Conservation (phyloP, 2,329 filamentous ascomycete genomes). For the Teratosphaeria gauchensis region DNA sequence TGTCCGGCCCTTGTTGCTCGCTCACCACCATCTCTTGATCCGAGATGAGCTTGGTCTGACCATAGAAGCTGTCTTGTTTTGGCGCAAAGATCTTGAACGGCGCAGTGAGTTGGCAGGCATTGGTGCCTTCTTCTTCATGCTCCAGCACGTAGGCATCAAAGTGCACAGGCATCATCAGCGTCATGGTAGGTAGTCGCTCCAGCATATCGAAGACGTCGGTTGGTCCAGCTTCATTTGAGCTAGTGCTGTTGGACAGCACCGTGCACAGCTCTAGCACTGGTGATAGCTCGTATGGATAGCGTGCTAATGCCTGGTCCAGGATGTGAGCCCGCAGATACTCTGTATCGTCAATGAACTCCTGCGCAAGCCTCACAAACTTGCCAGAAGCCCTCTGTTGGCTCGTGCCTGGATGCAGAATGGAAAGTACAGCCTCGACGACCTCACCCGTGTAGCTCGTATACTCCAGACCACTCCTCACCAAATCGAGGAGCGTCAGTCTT, state of each 20-base stretch:
- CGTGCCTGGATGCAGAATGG: constrained; percentile 40
- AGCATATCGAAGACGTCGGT: constrained; percentile 49
- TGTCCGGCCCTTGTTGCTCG: constrained; percentile 14
- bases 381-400: not conserved
- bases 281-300: constrained; percentile 77
- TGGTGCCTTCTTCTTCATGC: constrained; percentile 77
- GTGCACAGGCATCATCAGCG: constrained; percentile 60
- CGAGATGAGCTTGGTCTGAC: constrained; percentile 2
- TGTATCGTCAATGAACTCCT: constrained; percentile 31
- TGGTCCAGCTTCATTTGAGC: constrained; percentile 3
- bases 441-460: constrained; percentile 65
- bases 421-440: constrained; percentile 56
- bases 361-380: constrained; percentile 44
- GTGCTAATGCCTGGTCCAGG: constrained; percentile 59
- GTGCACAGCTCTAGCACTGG: constrained; percentile 52
- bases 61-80: constrained; percentile 3
- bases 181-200: constrained; percentile 61
- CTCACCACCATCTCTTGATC: constrained; percentile 8
- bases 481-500: constrained; percentile 56
- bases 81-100: constrained; percentile 54
- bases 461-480: constrained; percentile 58
- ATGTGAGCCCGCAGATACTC: constrained; percentile 45
- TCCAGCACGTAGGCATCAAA: constrained; percentile 70
- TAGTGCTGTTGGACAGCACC: constrained; percentile 10
- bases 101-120: constrained; percentile 59